Base-by-base conservation (phyloP, 169 alveolate genomes). In the Plasmodium berghei region DNA sequence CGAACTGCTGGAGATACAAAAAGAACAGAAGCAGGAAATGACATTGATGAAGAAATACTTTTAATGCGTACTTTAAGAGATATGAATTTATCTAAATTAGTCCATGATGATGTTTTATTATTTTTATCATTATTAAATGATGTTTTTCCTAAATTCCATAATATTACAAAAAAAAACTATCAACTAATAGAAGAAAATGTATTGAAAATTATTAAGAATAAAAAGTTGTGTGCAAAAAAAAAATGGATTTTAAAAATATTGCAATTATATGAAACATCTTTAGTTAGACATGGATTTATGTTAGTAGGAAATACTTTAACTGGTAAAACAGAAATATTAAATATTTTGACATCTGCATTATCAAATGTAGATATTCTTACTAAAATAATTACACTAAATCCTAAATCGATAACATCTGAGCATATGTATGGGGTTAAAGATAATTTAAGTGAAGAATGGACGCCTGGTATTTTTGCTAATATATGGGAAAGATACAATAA, bases 201-300 rank as follows among this genome's bases (percentile, higher is more conserved):
- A 45, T 95, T 96, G 49, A 64, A 92, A 69, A 89, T 95, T 34
- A 94, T 96, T 52, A 94, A 94, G 67, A 93, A 93, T 49, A 90
- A 93, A 52, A 93, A 91, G 45, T 56, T 95, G 34, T 88, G 94
- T 54, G 89, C 87, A 58, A 86, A 75, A 58, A 61, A 42, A 42
- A 86, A 72, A 59, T 80, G 88, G 88, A 77, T 89, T 24, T 28
- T 69, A 58, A 77, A 77, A 77, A 77, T 73, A 42, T 54, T 80
- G 48, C 90, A 62, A 42, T 26, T 87, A 12, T 66, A 72, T 83
- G 99, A 98, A 95, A 97, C 99, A 1, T 97, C 98, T 14, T 92
- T 97, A 62, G 99, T 98, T 87, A 96, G 99, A 24, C 99, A 97
- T 90, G 99, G 99, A 69, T 97, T 97, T 94, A 98, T 98, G 99